Evolutionary conservation across 345 rosid genomes (phyloP).

Genomic region (Cardamine occulta): DNA sequence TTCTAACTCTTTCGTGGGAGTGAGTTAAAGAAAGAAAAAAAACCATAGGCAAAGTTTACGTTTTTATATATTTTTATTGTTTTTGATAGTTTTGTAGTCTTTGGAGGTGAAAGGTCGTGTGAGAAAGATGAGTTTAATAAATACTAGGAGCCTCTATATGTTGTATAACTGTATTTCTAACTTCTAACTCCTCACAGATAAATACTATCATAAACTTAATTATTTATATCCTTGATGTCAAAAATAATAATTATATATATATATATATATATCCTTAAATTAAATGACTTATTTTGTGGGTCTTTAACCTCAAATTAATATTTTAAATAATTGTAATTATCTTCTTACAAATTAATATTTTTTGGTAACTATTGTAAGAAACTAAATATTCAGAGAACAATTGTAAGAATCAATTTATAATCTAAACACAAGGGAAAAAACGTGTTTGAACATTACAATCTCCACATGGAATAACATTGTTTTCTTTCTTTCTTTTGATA

Average conservation of each 20-base stretch:
- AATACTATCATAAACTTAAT: not conserved
- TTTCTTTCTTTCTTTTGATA: not conserved
- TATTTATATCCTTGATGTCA: not conserved
- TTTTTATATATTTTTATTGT: slow-evolving; percentile 5
- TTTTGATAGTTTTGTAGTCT: slow-evolving; percentile 1
- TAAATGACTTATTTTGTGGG: not conserved
- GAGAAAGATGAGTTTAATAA: slow-evolving; percentile 59
- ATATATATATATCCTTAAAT: not conserved
- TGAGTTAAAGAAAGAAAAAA: slow-evolving; percentile 15
- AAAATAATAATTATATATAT: not conserved
- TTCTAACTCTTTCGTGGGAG: slow-evolving; percentile 25
- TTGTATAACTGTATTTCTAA: not conserved
- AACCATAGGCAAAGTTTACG: slow-evolving; percentile 34
- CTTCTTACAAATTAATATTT: not conserved
- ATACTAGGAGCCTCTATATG: slow-evolving; percentile 52
- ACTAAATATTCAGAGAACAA: not conserved
- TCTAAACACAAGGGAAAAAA: not conserved
- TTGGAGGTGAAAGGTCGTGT: slow-evolving; percentile 52
- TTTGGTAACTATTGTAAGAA: not conserved
- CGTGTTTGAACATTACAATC: not conserved
- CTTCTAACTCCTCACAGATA: not conserved
- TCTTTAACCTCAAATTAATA: not conserved
- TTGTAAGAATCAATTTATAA: not conserved
- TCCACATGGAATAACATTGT: not conserved
- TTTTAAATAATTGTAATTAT: not conserved